phyloP scores from a whole-genome alignment of 1,284 basidiomycete species.

The Microstroma glucosiphilum region DNA sequence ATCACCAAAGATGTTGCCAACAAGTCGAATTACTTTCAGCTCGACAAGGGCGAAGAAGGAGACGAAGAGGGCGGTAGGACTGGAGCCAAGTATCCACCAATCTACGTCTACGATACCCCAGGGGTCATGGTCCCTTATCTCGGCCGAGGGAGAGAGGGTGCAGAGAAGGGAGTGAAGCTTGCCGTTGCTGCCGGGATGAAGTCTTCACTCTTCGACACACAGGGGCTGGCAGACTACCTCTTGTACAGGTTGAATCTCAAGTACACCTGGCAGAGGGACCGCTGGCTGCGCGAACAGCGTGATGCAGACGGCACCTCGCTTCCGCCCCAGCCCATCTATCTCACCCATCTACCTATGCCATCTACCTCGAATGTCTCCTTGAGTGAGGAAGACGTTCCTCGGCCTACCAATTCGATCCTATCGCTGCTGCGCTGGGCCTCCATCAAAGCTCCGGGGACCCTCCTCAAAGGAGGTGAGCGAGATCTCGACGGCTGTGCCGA shows the following conservation, averaged over 20 bases:
- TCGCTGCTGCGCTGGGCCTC: conserved; percentile 31
- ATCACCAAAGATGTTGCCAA: conserved; percentile 27
- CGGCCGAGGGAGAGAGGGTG: conserved; percentile 73
- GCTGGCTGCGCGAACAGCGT: neutral
- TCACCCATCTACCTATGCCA: conserved; percentile 14
- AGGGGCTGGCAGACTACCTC: conserved; percentile 77
- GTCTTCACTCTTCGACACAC: conserved; percentile 79
- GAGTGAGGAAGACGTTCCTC: neutral
- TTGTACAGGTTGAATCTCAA: conserved; percentile 73
- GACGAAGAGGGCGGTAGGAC: conserved; percentile 1
- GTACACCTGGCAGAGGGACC: conserved; percentile 6
- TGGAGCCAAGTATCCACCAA: conserved; percentile 56
- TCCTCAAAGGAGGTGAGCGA: conserved; percentile 28
- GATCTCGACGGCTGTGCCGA: conserved; percentile 38
- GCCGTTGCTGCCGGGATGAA: conserved; percentile 93
- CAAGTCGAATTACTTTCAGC: conserved; percentile 17
- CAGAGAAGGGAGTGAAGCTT: conserved; percentile 85
- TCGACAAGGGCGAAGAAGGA: conserved; percentile 4
- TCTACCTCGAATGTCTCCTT: too few relatives aligned
- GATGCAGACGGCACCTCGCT: neutral
- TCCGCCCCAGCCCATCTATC: conserved; percentile 16
- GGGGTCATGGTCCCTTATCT: conserved; percentile 95
- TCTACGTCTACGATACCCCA: conserved; percentile 92
- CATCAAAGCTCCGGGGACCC: conserved; percentile 34
- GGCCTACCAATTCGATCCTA: conserved; percentile 32